A percentile compares a stretch with the other conserved stretches of the same genome.
Evolutionary conservation across 176 grass and related monocot genomes (phyloP).

Genomic region (Phyllostachys edulis): DNA sequence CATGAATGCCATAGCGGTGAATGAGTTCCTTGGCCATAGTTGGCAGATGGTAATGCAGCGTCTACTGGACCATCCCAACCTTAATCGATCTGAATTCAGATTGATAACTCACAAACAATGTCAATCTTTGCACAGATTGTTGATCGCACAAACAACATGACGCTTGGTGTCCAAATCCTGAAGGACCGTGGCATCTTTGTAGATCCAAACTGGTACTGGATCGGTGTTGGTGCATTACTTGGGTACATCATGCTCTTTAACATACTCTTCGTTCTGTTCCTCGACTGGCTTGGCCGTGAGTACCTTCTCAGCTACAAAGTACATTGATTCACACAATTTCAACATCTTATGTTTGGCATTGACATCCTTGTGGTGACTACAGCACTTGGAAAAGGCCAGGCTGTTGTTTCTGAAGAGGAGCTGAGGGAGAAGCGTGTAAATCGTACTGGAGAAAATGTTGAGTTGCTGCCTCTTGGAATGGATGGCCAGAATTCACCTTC

Average conservation of each 20-base stretch:
- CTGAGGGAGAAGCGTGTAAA: constrained; percentile 77
- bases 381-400: constrained; percentile 78
- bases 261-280: constrained; percentile 83
- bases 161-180: constrained; percentile 63
- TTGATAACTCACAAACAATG: constrained; percentile 19
- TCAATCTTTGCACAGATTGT: constrained; percentile 39
- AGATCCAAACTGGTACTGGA: constrained; percentile 96
- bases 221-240: constrained; percentile 73
- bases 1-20: constrained; percentile 82
- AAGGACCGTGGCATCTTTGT: constrained; percentile 69
- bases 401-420: constrained; percentile 82
- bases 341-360: constrained; percentile 6
- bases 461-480: constrained; percentile 38
- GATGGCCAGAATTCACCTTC: constrained; percentile 36
- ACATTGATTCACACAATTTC: constrained; percentile 21
- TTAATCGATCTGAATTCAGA: not conserved
- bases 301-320: constrained; percentile 22
- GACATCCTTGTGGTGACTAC: constrained; percentile 32
- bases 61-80: not conserved
- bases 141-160: constrained; percentile 42
- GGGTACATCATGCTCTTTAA: constrained; percentile 92
- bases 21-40: constrained; percentile 89
- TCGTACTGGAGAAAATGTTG: constrained; percentile 65
- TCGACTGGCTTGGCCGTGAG: constrained; percentile 92
- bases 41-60: constrained; percentile 60